Base-by-base conservation (phyloP, 1,284 basidiomycete genomes). In the Tilletia caries region DNA sequence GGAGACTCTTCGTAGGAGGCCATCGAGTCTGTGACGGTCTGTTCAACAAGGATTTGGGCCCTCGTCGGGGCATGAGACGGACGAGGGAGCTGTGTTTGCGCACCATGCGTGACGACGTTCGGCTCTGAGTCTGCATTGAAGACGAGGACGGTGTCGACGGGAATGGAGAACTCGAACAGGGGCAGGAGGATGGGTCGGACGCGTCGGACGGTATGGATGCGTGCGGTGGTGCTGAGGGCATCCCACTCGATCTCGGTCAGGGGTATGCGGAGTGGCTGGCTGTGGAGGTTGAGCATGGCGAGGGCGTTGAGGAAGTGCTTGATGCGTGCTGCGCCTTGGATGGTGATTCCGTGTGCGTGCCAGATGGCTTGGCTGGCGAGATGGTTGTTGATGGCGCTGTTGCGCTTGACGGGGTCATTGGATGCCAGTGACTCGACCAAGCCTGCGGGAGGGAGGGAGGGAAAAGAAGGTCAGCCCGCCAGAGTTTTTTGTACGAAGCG, bases 171-270 rank as follows among this genome's bases (percentile, higher is more conserved):
- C 12, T 50, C 50, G 65, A 54, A 1, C 27, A 54, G 15, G 15
- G 65, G 65, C 20, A 37, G 29, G 33, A 37, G 29, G 32, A 54
- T 44, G 0, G 37, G 32, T 3, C 50, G 65, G 25, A 66, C 27
- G 27, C 20, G 32, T 37, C 46, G 50, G 10, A 32, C 15, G 32
- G 44, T 23, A 4, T 20, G 25, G 18, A 54, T 18, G 6, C 34
- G 50, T 13, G 46, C 50, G 2, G 44, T 66, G 15, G 32, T 33
- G 25, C 34, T 43, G 37, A 32, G 25, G 5, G 25, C 44, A 27
- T 66, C 65, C 65, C 44, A 50, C 1, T 44, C 29, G 65, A 66
- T n/a, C 12, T 54, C 50, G 37, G 50, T 25, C 29, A 8, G 18
- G 10, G 33, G 33, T 5, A 48, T 8, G 32, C 12, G 66, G 23